Evolutionary conservation across 176 grass and related monocot genomes (phyloP).

Genomic region (Chloris gayana): DNA sequence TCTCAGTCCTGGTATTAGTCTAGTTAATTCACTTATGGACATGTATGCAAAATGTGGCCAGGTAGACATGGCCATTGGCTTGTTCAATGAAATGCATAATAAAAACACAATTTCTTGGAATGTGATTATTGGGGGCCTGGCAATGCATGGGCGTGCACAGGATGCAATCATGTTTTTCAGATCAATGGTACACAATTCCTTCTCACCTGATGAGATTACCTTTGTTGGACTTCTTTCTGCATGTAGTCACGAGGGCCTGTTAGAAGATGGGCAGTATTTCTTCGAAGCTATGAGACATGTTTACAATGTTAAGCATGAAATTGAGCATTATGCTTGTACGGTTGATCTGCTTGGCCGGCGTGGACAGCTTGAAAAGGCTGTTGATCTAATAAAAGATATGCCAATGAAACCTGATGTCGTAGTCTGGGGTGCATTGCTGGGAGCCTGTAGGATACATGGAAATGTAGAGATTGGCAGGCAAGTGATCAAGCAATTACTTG

Average conservation of each 20-base stretch:
- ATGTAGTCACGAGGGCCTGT: conserved; percentile 51
- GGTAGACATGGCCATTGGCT: conserved; percentile 37
- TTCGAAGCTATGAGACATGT: conserved; percentile 43
- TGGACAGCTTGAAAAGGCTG: conserved; percentile 43
- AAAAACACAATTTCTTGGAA: conserved; percentile 56
- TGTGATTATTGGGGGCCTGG: conserved; percentile 56
- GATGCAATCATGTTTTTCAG: conserved; percentile 45
- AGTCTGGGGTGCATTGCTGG: conserved; percentile 58
- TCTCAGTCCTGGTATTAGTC: conserved; percentile 18
- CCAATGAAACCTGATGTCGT: conserved; percentile 63
- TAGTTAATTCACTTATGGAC: conserved; percentile 54
- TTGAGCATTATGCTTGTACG: conserved; percentile 65
- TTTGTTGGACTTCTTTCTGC: conserved; percentile 58
- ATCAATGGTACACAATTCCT: conserved; percentile 38
- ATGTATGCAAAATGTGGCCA: conserved; percentile 63
- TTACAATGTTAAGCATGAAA: conserved; percentile 49
- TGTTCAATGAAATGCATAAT: conserved; percentile 42
- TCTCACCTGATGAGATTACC: conserved; percentile 52
- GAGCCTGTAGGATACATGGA: conserved; percentile 57
- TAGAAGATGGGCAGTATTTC: conserved; percentile 46
- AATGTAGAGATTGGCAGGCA: conserved; percentile 39
- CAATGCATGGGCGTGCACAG: conserved; percentile 47
- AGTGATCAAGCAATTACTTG: conserved; percentile 53
- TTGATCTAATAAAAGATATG: conserved; percentile 56
- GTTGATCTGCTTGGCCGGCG: conserved; percentile 52